These are phyloP conservation scores for Lactifluus piperatus DNA, from an alignment of 768 basidiomycete genomes.

Conservation along the genomic window DNA sequence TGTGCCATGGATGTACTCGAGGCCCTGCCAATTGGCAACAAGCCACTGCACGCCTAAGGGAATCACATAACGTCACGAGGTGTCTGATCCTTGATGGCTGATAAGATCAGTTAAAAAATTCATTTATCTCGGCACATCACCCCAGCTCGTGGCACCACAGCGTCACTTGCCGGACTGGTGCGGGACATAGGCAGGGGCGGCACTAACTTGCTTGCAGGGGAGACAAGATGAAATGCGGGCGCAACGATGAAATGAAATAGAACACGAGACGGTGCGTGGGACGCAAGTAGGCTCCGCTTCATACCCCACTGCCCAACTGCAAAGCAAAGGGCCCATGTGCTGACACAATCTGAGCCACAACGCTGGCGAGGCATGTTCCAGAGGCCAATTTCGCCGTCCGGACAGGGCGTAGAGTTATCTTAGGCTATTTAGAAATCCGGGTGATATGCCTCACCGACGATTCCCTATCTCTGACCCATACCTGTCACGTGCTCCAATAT, in stretches of 20 bases:
- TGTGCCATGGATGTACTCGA: not conserved
- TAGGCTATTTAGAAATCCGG: not conserved
- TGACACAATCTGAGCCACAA: not conserved
- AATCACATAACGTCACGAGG: constrained; percentile 5
- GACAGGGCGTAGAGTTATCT: not conserved
- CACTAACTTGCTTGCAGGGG: not conserved
- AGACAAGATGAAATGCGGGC: not conserved
- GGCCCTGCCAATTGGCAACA: not conserved
- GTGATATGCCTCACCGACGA: not conserved
- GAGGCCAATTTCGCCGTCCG: not conserved
- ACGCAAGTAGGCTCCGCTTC: not conserved
- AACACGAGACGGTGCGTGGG: not conserved
- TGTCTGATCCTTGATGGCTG: constrained; percentile 16
- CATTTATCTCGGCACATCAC: not conserved
- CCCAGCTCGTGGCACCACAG: not conserved
- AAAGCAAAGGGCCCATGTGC: too few relatives aligned
- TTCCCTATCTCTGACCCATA: not conserved
- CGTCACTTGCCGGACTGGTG: not conserved
- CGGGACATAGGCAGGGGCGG: not conserved
- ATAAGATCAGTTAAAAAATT: constrained; percentile 16
- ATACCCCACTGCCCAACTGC: constrained; percentile 7
- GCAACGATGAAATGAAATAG: constrained; percentile 3
- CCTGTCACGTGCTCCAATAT: not conserved
- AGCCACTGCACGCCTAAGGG: not conserved
- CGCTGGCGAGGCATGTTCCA: not conserved